Evolutionary conservation across 768 basidiomycete species (phyloP).

Genomic region (Exidia glandulosa): DNA sequence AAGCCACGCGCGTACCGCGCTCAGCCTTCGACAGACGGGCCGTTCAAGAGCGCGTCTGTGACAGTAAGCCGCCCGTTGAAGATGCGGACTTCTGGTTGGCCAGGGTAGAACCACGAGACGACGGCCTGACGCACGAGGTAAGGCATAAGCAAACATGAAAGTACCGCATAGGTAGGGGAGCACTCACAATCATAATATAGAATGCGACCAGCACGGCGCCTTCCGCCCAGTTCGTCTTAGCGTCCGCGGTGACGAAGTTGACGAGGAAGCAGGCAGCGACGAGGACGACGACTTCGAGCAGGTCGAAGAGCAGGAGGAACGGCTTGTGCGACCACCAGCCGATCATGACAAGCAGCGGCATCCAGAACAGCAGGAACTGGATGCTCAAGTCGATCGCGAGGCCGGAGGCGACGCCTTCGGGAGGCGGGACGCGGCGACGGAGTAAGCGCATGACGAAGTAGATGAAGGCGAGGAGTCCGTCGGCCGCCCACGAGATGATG

Average conservation of each 20-base stretch:
- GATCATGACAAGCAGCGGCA: conserved; percentile 57
- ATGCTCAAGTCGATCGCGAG: conserved; percentile 69
- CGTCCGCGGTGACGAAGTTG: conserved; percentile 69
- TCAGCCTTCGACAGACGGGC: neutral
- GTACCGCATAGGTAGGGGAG: neutral
- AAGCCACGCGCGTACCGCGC: no score
- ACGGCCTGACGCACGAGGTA: conserved; percentile 46
- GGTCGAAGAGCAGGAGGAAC: conserved; percentile 55
- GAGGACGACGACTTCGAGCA: conserved; percentile 49
- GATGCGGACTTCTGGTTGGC: conserved; percentile 35
- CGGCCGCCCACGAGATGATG: conserved; percentile 61
- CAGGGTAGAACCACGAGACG: conserved; percentile 58
- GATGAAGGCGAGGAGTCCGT: conserved; percentile 49
- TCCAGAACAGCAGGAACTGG: conserved; percentile 72
- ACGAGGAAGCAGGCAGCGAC: conserved; percentile 64
- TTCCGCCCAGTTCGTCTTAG: conserved; percentile 71
- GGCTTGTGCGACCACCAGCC: conserved; percentile 59
- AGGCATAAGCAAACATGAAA: neutral
- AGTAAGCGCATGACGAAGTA: conserved; percentile 41
- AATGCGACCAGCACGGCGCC: conserved; percentile 56
- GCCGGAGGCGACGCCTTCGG: conserved; percentile 50
- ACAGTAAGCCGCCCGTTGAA: neutral
- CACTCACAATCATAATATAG: conserved; percentile 52
- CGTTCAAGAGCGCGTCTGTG: neutral
- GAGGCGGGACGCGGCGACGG: conserved; percentile 31